Base-by-base conservation (phyloP, 2,329 filamentous ascomycete genomes). In the Phyllosticta citrichinensis region DNA sequence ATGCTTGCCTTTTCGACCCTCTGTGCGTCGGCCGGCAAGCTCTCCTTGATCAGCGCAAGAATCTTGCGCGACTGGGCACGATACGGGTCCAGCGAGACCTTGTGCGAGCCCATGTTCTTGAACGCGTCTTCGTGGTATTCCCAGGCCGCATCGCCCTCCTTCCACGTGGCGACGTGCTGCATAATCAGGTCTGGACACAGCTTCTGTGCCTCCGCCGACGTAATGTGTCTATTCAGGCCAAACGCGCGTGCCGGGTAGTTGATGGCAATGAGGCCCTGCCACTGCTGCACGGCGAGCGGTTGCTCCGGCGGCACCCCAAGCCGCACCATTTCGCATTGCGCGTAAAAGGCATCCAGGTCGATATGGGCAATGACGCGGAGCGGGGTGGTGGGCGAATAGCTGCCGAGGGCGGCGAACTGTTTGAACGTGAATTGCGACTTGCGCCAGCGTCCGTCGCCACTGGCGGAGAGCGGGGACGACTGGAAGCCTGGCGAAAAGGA, bases 281-380 rank as follows among this genome's bases (percentile, higher is more conserved):
- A 97, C 79, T 97, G 93, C 71, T 95, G 92, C 20, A 99, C 94
- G 0, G 91, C 94, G 24, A 99, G 82, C 10, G 94, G 94, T 65
- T 86, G 83, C 62, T 91, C 83, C 63, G 89, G 86, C 14, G 87
- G 78, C 11, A 89, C 78, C 12, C 86, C 86, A 53, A 97, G 80
- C 8, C 94, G 85, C 10, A 96, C 86, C 82, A 92, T 95, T 76
- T 99, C 94, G 71, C 91, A 97, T 78, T 99, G 94, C 3, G 78
- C 79, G 73, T 99, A 99, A 75, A 99, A 99, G 50, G 93, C 93
- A 82, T 99, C 94, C 63, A 99, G 85, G 69, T 99, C 94, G 64
- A 97, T 85, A 73, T 97, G 92, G 6, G 91, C 90, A 66, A 97
- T 85, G 27, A 95, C 88, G 54, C 94, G 86, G 40, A 99, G 80